Percentiles rank a stretch among this genome's conserved stretches.
These are phyloP conservation scores for Sedum album DNA, from an alignment of 164 flowering plant genomes.

Conservation along the genomic window DNA sequence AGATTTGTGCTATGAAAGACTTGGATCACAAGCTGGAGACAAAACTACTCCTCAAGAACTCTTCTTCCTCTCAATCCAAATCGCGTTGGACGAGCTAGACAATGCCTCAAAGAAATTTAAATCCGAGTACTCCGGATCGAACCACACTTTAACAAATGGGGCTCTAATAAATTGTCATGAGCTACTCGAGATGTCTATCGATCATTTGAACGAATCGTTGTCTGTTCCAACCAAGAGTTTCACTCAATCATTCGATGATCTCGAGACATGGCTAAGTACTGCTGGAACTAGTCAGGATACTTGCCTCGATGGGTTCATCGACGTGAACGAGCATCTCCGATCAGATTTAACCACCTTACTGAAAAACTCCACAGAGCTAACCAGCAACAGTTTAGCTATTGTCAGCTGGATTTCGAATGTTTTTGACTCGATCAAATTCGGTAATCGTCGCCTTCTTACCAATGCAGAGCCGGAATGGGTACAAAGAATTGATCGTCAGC, in stretches of 20 bases:
- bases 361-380: slow-evolving; percentile 38
- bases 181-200: slow-evolving; percentile 36
- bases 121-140: not conserved
- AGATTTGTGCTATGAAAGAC: slow-evolving; percentile 35
- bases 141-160: not conserved
- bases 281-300: slow-evolving; percentile 59
- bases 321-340: slow-evolving; percentile 9
- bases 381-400: slow-evolving; percentile 63
- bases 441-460: slow-evolving; percentile 31
- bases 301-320: slow-evolving; percentile 50
- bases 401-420: slow-evolving; percentile 21
- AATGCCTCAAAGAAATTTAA: not conserved
- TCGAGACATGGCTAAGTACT: slow-evolving; percentile 61
- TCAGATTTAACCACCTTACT: slow-evolving; percentile 7
- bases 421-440: slow-evolving; percentile 18
- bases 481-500: slow-evolving; percentile 20
- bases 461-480: slow-evolving; percentile 31
- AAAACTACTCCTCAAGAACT: slow-evolving; percentile 30
- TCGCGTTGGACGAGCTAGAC: not conserved
- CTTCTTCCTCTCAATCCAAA: slow-evolving; percentile 28
- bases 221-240: not conserved
- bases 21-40: slow-evolving; percentile 18
- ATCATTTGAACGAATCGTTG: slow-evolving; percentile 37
- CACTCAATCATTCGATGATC: slow-evolving; percentile 30
- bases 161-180: slow-evolving; percentile 24